Conservation (phyloP, 345 rosid species). For the Eucalyptus curtisii region DNA sequence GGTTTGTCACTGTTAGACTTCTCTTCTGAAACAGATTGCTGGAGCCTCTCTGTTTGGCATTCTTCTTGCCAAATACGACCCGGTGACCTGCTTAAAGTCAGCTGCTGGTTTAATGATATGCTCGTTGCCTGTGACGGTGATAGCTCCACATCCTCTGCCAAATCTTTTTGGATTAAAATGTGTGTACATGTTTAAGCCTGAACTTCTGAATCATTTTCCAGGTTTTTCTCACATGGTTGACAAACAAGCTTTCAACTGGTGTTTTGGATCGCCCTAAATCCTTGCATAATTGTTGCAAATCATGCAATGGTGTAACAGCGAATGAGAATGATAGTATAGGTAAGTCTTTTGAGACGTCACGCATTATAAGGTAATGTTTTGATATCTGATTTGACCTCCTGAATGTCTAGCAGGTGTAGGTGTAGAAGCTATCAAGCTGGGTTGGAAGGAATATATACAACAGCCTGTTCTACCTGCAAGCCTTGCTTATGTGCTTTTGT, state of each 20-base stretch:
- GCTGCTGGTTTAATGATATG: constrained; percentile 64
- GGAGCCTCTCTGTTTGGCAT: constrained; percentile 78
- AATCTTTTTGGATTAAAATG: background rate
- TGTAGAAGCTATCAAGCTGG: constrained; percentile 76
- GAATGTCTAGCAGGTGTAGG: constrained; percentile 29
- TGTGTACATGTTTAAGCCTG: background rate
- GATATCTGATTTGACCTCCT: background rate
- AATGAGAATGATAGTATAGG: constrained; percentile 32
- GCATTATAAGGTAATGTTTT: background rate
- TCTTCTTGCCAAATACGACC: constrained; percentile 67
- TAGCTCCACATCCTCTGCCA: background rate
- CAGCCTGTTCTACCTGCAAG: constrained; percentile 98
- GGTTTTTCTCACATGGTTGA: constrained; percentile 65
- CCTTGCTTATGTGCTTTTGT: constrained; percentile 81
- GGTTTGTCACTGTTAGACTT: background rate
- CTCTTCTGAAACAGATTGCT: constrained; percentile 42
- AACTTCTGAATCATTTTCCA: constrained; percentile 11
- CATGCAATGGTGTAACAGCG: constrained; percentile 9
- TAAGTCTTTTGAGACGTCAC: constrained; percentile 1
- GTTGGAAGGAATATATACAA: constrained; percentile 90
- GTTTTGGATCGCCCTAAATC: constrained; percentile 79
- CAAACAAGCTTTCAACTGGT: constrained; percentile 75
- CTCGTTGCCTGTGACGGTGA: constrained; percentile 77
- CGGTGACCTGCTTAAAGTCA: constrained; percentile 76
- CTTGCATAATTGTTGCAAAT: constrained; percentile 29